Conservation (phyloP, 2,329 filamentous ascomycete species). For the Trichoderma brevicompactum region DNA sequence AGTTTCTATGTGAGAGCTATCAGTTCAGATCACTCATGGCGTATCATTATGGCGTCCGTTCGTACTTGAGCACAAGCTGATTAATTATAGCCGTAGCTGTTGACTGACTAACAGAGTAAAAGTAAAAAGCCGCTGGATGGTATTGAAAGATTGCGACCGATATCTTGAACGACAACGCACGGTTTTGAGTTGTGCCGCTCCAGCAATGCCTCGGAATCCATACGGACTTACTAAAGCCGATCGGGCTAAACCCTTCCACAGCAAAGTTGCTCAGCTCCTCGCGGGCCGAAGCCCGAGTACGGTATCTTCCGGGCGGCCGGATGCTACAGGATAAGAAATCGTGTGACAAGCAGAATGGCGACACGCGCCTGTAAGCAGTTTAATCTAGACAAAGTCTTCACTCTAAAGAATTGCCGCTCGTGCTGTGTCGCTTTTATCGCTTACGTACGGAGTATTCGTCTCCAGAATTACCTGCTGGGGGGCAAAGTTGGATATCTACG, state of each 20-base stretch:
- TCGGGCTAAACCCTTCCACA: neutral
- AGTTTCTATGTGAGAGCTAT: neutral
- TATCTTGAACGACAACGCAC: neutral
- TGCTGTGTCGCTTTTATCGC: no score
- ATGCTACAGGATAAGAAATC: no score
- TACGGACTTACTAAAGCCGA: neutral
- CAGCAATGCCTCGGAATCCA: neutral
- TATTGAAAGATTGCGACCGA: neutral
- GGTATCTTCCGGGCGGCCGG: no score
- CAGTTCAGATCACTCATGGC: neutral
- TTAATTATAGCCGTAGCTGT: neutral
- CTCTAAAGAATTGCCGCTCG: no score
- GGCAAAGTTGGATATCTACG: no score
- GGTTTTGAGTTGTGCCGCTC: neutral
- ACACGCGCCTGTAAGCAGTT: no score
- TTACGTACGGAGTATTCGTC: no score
- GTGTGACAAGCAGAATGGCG: no score
- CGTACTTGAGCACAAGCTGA: neutral
- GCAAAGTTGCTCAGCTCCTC: no score
- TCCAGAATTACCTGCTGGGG: no score
- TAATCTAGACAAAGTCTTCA: no score
- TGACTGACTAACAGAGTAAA: neutral
- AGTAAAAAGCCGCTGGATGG: neutral
- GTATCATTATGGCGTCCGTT: neutral
- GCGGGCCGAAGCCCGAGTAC: no score